Conservation (phyloP, 176 grass and related monocot species). For the Triticum timopheevii region DNA sequence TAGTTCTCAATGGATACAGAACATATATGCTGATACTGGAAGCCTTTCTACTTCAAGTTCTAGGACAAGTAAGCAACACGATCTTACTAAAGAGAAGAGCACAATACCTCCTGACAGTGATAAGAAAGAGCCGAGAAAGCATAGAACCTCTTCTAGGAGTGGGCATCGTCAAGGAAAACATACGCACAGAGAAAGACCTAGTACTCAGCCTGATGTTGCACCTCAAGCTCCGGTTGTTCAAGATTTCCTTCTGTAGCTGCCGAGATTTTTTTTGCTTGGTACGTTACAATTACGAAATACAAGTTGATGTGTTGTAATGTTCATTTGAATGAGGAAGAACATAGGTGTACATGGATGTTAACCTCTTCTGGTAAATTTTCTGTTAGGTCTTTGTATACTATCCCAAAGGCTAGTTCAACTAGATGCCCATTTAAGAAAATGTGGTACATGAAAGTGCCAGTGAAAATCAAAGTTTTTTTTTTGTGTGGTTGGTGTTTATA, state of each 20-base stretch:
- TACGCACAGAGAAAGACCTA: constrained; percentile 59
- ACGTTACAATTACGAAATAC: constrained; percentile 16
- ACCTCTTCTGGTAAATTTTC: not conserved
- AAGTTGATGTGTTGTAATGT: constrained; percentile 29
- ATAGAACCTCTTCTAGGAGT: constrained; percentile 47
- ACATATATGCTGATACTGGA: constrained; percentile 15
- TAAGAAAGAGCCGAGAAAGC: constrained; percentile 40
- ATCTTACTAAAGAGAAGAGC: constrained; percentile 48
- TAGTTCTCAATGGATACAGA: constrained; percentile 37
- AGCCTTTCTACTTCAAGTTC: constrained; percentile 44
- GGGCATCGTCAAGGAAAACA: constrained; percentile 51
- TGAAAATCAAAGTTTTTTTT: not conserved
- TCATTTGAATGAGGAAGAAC: not conserved
- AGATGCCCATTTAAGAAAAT: not conserved
- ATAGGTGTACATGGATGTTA: not conserved
- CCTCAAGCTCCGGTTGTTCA: constrained; percentile 65
- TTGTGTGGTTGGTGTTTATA: not conserved
- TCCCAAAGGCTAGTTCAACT: not conserved
- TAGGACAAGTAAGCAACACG: constrained; percentile 44
- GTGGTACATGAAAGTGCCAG: not conserved
- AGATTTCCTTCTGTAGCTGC: constrained; percentile 86
- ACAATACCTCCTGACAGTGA: constrained; percentile 48
- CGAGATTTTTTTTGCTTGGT: constrained; percentile 29
- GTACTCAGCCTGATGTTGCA: constrained; percentile 28
- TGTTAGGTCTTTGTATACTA: not conserved